phyloP scores from a whole-genome alignment of 2,329 filamentous ascomycete species.

The Fusarium goolgardi region DNA sequence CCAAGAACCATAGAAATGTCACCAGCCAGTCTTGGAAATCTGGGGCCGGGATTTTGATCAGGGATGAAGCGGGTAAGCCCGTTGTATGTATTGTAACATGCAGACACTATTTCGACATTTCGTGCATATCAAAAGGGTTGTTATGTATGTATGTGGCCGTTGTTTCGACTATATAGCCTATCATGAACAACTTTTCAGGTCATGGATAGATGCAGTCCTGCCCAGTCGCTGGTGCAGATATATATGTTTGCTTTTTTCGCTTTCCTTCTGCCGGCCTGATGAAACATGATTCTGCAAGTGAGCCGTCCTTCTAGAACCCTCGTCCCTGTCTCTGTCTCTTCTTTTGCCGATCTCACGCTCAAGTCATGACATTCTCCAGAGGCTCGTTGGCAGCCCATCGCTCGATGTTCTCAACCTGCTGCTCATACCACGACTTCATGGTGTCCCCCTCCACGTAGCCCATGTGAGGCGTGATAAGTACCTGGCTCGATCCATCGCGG shows the following conservation, averaged over 20 bases:
- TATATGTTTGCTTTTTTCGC: slow-evolving; percentile 14
- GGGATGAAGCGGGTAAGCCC: slow-evolving; percentile 33
- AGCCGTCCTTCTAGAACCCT: slow-evolving; percentile 22
- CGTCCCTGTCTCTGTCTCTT: slow-evolving; percentile 16
- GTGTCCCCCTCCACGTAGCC: slow-evolving; percentile 77
- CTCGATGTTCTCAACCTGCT: slow-evolving; percentile 72
- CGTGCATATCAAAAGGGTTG: slow-evolving; percentile 28
- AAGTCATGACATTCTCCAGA: slow-evolving; percentile 37
- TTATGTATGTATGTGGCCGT: neutral
- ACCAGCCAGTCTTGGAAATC: neutral
- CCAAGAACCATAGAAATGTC: slow-evolving; percentile 13
- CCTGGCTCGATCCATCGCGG: slow-evolving; percentile 65
- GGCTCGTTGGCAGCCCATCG: slow-evolving; percentile 56
- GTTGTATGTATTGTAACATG: slow-evolving; percentile 9
- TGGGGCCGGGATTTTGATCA: slow-evolving; percentile 7
- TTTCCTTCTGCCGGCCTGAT: slow-evolving; percentile 5
- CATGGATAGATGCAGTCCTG: slow-evolving; percentile 30
- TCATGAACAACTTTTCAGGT: slow-evolving; percentile 21
- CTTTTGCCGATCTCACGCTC: slow-evolving; percentile 11
- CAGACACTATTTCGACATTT: slow-evolving; percentile 7
- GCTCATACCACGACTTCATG: slow-evolving; percentile 73
- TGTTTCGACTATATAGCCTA: slow-evolving; percentile 28
- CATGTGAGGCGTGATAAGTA: slow-evolving; percentile 78
- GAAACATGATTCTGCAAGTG: slow-evolving; percentile 23
- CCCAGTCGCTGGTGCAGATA: slow-evolving; percentile 10